phyloP scores from a whole-genome alignment of 768 basidiomycete species.

The Leccinum uliginosum region DNA sequence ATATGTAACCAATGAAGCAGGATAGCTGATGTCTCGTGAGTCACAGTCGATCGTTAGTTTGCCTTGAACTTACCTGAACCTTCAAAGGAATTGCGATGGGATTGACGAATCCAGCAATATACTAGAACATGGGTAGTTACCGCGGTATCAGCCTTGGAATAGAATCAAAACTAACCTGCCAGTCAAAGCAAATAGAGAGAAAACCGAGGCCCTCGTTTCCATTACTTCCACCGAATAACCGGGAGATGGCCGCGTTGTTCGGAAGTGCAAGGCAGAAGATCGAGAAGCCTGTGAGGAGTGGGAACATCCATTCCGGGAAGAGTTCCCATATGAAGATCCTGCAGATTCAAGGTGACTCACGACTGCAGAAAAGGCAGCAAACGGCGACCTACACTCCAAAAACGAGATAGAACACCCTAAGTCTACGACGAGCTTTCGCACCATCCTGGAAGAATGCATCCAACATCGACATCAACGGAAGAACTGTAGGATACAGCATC shows the following conservation, averaged over 20 bases:
- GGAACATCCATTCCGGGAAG: conserved; percentile 40
- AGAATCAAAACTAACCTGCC: conserved; percentile 39
- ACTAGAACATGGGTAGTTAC: conserved; percentile 8
- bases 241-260: conserved; percentile 45
- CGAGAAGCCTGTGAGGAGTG: conserved; percentile 57
- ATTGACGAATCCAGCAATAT: conserved; percentile 29
- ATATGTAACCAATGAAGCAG: conserved; percentile 42
- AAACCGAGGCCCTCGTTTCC: conserved; percentile 62
- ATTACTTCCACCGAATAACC: conserved; percentile 57
- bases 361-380: conserved; percentile 11
- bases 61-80: conserved; percentile 34
- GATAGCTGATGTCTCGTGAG: conserved; percentile 32
- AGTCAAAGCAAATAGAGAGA: conserved; percentile 57
- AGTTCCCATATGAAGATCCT: conserved; percentile 33
- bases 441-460: conserved; percentile 41
- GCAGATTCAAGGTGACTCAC: conserved; percentile 3
- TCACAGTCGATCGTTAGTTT: not conserved
- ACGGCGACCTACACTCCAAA: conserved; percentile 29
- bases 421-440: conserved; percentile 35
- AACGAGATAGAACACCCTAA: conserved; percentile 29
- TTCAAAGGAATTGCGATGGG: conserved; percentile 53
- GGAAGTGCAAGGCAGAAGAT: conserved; percentile 57
- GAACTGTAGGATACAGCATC: conserved; percentile 38
- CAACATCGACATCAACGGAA: conserved; percentile 24
- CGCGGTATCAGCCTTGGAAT: conserved; percentile 5